These are phyloP conservation scores for Platanthera guangdongensis DNA, from an alignment of 106 monocot species.

Conservation along the genomic window DNA sequence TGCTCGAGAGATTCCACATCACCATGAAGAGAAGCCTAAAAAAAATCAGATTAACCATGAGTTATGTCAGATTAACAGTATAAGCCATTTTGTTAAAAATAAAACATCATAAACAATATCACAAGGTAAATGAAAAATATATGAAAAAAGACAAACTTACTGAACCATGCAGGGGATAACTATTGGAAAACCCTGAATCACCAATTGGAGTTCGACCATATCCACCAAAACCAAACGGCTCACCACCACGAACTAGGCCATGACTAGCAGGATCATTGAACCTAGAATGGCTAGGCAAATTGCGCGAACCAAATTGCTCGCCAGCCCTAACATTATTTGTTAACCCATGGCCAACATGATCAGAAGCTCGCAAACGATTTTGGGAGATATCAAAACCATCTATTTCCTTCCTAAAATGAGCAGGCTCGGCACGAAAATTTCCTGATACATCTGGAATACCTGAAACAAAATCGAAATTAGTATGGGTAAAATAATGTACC, in stretches of 20 bases:
- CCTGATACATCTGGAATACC: constrained; percentile 2
- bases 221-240: constrained; percentile 18
- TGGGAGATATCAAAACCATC: constrained; percentile 5
- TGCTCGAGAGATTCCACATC: constrained; percentile 37
- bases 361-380: neutral
- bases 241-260: constrained; percentile 5
- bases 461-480: neutral
- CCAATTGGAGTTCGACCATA: constrained; percentile 13
- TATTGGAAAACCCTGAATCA: constrained; percentile 21
- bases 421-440: neutral
- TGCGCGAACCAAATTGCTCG: neutral
- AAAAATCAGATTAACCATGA: neutral
- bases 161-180: constrained; percentile 13
- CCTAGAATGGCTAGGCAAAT: constrained; percentile 5
- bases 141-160: constrained; percentile 16
- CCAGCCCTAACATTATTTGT: neutral
- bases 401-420: constrained; percentile 7
- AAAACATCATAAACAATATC: neutral
- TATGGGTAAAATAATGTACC: neutral
- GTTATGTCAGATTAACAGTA: neutral
- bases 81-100: neutral
- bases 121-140: neutral
- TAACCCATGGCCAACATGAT: constrained; percentile 1
- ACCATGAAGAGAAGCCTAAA: constrained; percentile 23
- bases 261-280: constrained; percentile 5